phyloP scores from a whole-genome alignment of 352 stramenopile species.

The Globisporangium heterothallicum region DNA sequence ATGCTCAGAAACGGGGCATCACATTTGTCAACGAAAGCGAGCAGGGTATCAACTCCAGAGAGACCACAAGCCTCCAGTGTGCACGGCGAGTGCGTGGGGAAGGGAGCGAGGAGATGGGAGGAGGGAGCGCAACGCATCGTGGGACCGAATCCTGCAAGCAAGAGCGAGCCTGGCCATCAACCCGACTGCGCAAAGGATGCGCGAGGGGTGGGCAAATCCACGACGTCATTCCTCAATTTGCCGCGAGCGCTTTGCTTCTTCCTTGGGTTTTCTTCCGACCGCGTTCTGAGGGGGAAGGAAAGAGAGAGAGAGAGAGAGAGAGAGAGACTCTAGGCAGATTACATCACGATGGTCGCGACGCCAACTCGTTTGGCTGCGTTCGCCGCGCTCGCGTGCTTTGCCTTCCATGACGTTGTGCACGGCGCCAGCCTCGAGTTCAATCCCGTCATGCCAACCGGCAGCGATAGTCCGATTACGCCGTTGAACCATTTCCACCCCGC shows the following conservation, averaged over 20 bases:
- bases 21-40: background rate
- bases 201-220: too few species aligned
- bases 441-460: constrained; percentile 20
- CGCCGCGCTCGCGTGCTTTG: constrained; percentile 4
- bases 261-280: background rate
- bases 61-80: too few species aligned
- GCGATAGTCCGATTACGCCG: constrained; percentile 6
- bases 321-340: background rate
- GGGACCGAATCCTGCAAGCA: too few species aligned
- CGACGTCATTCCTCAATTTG: constrained; percentile 8
- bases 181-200: too few species aligned
- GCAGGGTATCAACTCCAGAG: too few species aligned
- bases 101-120: background rate
- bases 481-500: constrained; percentile 24
- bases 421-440: constrained; percentile 17
- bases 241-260: background rate
- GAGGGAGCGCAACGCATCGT: too few species aligned
- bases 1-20: background rate
- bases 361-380: constrained; percentile 3
- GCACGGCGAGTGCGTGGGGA: too few species aligned
- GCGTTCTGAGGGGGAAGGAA: too few species aligned
- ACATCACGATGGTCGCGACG: constrained; percentile 7
- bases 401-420: constrained; percentile 4
- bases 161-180: too few species aligned
- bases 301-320: background rate